Evolutionary conservation across 2,329 filamentous ascomycete genomes (phyloP).

Genomic region (Ustulina deusta): DNA sequence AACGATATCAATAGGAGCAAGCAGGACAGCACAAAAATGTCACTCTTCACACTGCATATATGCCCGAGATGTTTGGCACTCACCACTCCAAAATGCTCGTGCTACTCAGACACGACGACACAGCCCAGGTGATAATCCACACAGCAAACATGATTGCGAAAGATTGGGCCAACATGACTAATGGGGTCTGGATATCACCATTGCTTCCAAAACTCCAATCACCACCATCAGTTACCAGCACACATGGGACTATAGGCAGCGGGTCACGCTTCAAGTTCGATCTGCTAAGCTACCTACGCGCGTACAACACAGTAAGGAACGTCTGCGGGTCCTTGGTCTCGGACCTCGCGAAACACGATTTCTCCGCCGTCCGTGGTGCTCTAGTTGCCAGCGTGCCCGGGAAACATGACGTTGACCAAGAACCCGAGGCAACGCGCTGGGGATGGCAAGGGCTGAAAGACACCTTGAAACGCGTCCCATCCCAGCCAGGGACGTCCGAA

Average conservation of each 20-base stretch:
- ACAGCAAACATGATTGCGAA: conserved; percentile 91
- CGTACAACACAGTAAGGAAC: conserved; percentile 71
- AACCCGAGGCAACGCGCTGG: conserved; percentile 70
- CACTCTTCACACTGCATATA: conserved; percentile 76
- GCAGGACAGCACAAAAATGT: conserved; percentile 74
- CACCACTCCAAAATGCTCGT: conserved; percentile 91
- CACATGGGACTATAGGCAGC: conserved; percentile 61
- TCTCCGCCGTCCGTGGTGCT: conserved; percentile 74
- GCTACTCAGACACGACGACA: conserved; percentile 80
- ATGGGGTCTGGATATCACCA: conserved; percentile 84
- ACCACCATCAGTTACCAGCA: conserved; percentile 22
- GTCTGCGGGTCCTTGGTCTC: conserved; percentile 68
- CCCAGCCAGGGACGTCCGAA: conserved; percentile 56
- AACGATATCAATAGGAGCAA: conserved; percentile 62
- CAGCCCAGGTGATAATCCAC: conserved; percentile 83
- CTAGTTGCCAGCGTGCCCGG: conserved; percentile 85
- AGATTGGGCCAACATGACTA: conserved; percentile 90
- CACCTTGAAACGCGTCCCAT: conserved; percentile 67
- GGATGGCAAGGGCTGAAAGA: conserved; percentile 79
- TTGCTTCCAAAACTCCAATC: conserved; percentile 66
- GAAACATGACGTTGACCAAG: conserved; percentile 64
- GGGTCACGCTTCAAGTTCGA: conserved; percentile 81
- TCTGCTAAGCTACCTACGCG: conserved; percentile 76
- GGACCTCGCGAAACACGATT: conserved; percentile 74
- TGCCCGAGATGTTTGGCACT: conserved; percentile 87